Percentiles rank a stretch among this genome's conserved stretches.
Conservation (phyloP, 2,329 filamentous ascomycete species). For the Neodidymelliopsis sp. region DNA sequence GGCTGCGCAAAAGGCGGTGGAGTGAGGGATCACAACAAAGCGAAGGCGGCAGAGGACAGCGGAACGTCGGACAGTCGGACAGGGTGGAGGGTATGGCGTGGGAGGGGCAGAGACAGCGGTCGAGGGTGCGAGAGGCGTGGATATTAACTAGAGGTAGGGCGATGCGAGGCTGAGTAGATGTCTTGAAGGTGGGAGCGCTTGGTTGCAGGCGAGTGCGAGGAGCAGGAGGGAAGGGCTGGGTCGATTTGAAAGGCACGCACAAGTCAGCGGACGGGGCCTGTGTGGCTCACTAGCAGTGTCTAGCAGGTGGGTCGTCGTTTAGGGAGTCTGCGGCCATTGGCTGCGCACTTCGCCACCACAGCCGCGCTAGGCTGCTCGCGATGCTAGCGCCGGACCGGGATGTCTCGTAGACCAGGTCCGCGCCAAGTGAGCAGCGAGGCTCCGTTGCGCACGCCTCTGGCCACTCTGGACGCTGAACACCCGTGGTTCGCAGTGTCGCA, state of each 20-base stretch:
- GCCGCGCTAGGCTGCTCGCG: slow-evolving; percentile 1
- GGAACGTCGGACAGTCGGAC: slow-evolving; percentile 5
- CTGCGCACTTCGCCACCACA: slow-evolving; percentile 24
- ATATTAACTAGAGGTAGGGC: slow-evolving; percentile 33
- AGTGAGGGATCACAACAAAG: slow-evolving; percentile 35
- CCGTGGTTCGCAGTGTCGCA: not conserved
- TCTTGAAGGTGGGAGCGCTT: slow-evolving; percentile 17
- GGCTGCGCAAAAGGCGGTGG: slow-evolving; percentile 24
- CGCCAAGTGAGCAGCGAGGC: not conserved
- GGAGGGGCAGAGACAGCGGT: slow-evolving; percentile 21
- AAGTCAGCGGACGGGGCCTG: slow-evolving; percentile 24
- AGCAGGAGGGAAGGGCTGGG: slow-evolving; percentile 23
- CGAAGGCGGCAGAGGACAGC: slow-evolving; percentile 22
- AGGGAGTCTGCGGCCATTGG: slow-evolving; percentile 8
- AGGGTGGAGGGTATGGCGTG: slow-evolving; percentile 15
- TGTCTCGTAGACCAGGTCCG: slow-evolving; percentile 9
- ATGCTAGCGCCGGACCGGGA: slow-evolving; percentile 5
- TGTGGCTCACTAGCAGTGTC: slow-evolving; percentile 15
- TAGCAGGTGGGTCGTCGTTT: slow-evolving; percentile 11
- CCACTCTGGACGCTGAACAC: too few relatives aligned
- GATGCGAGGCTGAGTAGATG: slow-evolving; percentile 36
- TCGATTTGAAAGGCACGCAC: slow-evolving; percentile 26
- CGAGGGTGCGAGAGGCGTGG: slow-evolving; percentile 17
- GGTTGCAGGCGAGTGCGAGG: slow-evolving; percentile 28
- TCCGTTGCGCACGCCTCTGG: not conserved